Base-by-base conservation (phyloP, 345 rosid species). In the Psidium friedrichsthalianum region DNA sequence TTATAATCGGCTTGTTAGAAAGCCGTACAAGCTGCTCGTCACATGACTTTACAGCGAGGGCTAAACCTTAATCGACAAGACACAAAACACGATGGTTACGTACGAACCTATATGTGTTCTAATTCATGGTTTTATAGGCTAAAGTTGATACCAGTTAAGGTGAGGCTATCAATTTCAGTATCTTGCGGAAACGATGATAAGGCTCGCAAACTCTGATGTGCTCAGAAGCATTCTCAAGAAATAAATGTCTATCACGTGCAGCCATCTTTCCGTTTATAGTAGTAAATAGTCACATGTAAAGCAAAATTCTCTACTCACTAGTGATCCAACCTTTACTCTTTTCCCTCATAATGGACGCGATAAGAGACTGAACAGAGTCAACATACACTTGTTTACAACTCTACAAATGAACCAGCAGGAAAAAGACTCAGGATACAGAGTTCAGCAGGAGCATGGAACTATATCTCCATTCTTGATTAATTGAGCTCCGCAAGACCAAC, bases 391-490 rank as follows among this genome's bases (percentile, higher is more conserved):
- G 74, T 51, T 57, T 59, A 86, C 81, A 85, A 59, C 84, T 80
- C 69, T 53, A 54, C 86, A 51, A 64, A 85, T 74, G 25, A 61
- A 85, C 54, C 85, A 76, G 14, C 51, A 87, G 64, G 85, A 82
- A 74, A 24, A 69, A 36, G 78, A 18, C 78, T 18, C 78, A 8
- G 24, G 18, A 56, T n/a, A 82, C n/a, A 85, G 74, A 78, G 27
- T 40, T 82, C 53, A 64, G 87, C 51, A 15, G 51, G 27, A 51
- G 27, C 58, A 20, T 1, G 10, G 58, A 54, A 85, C 54, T 40
- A 57, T 27, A 64, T 69, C 47, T 69, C 78, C 78, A 18, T 69
- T 69, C 78, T 36, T 11, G 11, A 82, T 24, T 49, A 49, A 47
- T 51, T 51, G 27, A 69, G 36, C 69, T n/a, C 78, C 16, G 54